These are phyloP conservation scores for Symbiodinium natans DNA, from an alignment of 73 alveolate genomes.

Conservation along the genomic window DNA sequence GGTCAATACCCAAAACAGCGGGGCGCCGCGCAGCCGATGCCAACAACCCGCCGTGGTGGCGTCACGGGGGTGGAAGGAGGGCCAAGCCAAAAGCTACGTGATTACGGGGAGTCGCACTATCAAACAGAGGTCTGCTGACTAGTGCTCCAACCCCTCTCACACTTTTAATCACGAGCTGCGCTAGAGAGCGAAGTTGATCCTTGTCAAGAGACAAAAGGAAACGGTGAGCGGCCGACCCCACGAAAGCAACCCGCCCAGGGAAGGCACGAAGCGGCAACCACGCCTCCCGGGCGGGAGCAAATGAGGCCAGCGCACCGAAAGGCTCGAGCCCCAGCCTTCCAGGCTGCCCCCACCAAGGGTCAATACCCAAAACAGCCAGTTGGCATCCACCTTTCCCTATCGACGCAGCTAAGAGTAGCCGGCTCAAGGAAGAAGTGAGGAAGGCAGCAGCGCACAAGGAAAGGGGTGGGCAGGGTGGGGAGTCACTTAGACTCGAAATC, in stretches of 20 bases:
- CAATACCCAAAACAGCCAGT: too few species aligned
- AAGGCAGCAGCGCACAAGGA: not conserved
- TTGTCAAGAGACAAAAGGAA: not conserved
- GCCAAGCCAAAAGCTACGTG: not conserved
- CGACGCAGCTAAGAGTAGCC: not conserved
- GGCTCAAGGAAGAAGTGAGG: not conserved
- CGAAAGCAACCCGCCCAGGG: not conserved
- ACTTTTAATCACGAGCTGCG: not conserved
- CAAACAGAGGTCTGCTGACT: conserved; percentile 16
- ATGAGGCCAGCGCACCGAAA: not conserved
- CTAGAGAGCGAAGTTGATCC: not conserved
- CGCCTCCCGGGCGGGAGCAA: not conserved
- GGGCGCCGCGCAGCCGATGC: too few species aligned
- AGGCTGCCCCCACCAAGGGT: not conserved
- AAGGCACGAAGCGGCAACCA: not conserved
- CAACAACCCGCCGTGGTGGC: too few species aligned
- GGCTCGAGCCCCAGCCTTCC: not conserved
- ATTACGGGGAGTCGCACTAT: not conserved
- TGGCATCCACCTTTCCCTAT: too few species aligned
- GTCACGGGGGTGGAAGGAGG: conserved; percentile 2
- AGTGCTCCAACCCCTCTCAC: not conserved
- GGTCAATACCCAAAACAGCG: too few species aligned
- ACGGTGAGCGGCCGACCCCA: not conserved
- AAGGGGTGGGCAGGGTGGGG: not conserved
- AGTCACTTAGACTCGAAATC: not conserved